Base-by-base conservation (phyloP, 192 early-diverging fungal genomes). In the Rhizoclosmatium globosum region DNA sequence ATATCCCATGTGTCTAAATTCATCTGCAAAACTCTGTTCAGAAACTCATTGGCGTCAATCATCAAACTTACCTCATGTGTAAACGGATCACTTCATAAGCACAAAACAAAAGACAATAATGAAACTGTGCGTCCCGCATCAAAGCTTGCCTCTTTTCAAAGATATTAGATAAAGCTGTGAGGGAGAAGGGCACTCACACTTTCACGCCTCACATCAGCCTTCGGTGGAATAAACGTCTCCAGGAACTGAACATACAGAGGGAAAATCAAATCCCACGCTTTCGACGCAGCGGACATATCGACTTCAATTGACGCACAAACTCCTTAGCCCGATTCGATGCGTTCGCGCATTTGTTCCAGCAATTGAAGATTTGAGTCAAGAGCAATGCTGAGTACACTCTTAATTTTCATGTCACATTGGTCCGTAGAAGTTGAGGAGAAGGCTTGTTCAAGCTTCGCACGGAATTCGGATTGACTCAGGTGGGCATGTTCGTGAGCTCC, bases 41-140 rank as follows among this genome's bases (percentile, higher is more conserved):
- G n/a, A n/a, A n/a, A n/a, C n/a, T n/a, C n/a, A n/a, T n/a, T n/a
- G n/a, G n/a, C n/a, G n/a, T n/a, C n/a, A n/a, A n/a, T n/a, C n/a
- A n/a, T 50, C 48, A 50, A 9, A 15, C 48, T 50, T 4, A 50
- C 15, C 15, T 50, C 48, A 50, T 50, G 42, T 1, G 39, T 48
- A 46, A 69, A 6, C 67, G 45, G 9, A 69, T 19, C 15, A 69
- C 42, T 69, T 69, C 67, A 46, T 39, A 69, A 1, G 67, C 21
- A 42, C 67, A 69, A 43, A 69, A 45, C 42, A 69, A 47, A 19
- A 69, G 67, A 31, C 44, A n/a, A 13, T 45, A 39, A 23, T 69
- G 67, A 45, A n/a, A 69, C 42, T 69, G 42, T 11, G 38, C 7
- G 23, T 69, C 67, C 11, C 17, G 11, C 47, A 69, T 15, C 47